Evolutionary conservation across 2,329 filamentous ascomycete species (phyloP), one percentile per base, ranked within the genome.

Genomic region (Apiospora kogelbergensis): DNA sequence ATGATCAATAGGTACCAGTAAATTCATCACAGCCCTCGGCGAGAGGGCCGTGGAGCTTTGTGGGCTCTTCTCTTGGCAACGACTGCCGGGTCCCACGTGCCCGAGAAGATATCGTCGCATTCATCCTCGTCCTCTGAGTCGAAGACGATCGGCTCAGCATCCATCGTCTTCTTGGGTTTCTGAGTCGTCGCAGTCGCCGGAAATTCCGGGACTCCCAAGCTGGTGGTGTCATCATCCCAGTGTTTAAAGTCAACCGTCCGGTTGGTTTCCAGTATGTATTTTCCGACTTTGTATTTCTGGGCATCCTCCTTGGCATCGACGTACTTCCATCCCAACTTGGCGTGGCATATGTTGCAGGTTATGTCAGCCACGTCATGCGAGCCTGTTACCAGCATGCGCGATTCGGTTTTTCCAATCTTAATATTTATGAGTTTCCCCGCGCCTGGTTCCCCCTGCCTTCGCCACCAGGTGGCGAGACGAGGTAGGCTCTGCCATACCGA

Each of bases 241-340:
- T 78, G 81, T 42, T 83, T 82, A 63, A 83, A 81, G 15, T 83
- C 81, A 30, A 86, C 82, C 20, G 90, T 85, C 67, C 87, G 81
- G 76, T 86, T 84, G 46, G 85, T 88, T 80, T 92, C 90, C 46
- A 92, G 77, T 40, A 91, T 91, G 76, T 88, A 91, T 77, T 91
- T 91, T 72, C 89, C 89, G 65, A 91, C 83, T 78, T 92, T 92
- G 82, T 92, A 92, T 75, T 84, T 85, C 77, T 91, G 90, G 63
- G 82, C 79, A 68, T 81, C 74, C 73, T 91, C 87, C 70, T 84
- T 84, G 1, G 89, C 89, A 76, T 90, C 87, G 57, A 91, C 83
- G 74, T 92, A 92, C 78, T 91, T 91, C 90, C 90, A 92, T 22
- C 90, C 90, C 10, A 92, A 76, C 73, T 87, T 87, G 66, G 80